Conservation (phyloP, 192 early-diverging fungal species). For the Radiomyces spectabilis region DNA sequence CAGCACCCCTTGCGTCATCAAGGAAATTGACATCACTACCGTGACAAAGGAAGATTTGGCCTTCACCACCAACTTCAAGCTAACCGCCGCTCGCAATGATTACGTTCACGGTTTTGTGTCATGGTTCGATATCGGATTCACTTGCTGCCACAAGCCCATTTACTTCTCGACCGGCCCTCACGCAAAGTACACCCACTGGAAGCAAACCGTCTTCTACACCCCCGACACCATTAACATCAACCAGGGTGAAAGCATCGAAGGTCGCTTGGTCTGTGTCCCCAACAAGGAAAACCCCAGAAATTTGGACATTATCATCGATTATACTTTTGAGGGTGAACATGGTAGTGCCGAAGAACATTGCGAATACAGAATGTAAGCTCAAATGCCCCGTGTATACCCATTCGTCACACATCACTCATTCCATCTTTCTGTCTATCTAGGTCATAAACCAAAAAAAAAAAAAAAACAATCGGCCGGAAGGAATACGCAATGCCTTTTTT, state of each 20-base stretch:
- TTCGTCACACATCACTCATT: too few relatives aligned
- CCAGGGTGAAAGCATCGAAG: conserved; percentile 57
- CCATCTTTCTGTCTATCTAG: too few relatives aligned
- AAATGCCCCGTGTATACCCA: too few relatives aligned
- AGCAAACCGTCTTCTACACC: conserved; percentile 97
- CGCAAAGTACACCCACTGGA: conserved; percentile 94
- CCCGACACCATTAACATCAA: conserved; percentile 62
- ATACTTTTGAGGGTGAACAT: conserved; percentile 49
- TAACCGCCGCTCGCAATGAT: conserved; percentile 70
- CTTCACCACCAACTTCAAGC: conserved; percentile 79
- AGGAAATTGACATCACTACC: conserved; percentile 67
- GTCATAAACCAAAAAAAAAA: too few relatives aligned
- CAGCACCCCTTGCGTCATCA: conserved; percentile 74
- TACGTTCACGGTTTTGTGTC: conserved; percentile 87
- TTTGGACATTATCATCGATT: conserved; percentile 79
- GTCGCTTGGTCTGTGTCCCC: conserved; percentile 44
- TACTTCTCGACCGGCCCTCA: conserved; percentile 75
- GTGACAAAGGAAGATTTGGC: conserved; percentile 83
- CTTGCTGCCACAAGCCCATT: conserved; percentile 81
- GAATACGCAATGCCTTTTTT: too few relatives aligned
- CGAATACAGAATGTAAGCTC: conserved; percentile 28
- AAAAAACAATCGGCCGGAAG: too few relatives aligned
- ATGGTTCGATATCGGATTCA: conserved; percentile 97
- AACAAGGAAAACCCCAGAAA: conserved; percentile 89
- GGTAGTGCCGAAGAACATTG: conserved; percentile 10